A percentile compares a stretch with the other conserved stretches of the same genome.
phyloP scores from a whole-genome alignment of 768 basidiomycete species.

The Pleurotus cornucopiae region DNA sequence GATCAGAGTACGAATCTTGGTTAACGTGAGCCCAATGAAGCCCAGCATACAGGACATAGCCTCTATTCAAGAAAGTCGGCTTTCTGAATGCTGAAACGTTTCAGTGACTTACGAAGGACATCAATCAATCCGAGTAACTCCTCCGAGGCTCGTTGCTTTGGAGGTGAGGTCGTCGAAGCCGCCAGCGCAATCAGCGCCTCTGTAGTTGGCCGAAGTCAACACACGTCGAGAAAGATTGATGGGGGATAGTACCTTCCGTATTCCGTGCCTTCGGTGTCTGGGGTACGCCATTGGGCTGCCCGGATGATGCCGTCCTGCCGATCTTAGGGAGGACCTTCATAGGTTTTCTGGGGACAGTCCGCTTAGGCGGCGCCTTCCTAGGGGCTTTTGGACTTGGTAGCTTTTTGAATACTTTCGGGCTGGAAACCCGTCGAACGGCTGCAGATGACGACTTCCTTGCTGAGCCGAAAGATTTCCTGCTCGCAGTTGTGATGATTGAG shows the following conservation, averaged over 20 bases:
- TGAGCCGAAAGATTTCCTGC: neutral
- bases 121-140: slow-evolving; percentile 38
- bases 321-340: no score
- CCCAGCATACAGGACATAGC: slow-evolving; percentile 61
- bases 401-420: slow-evolving; percentile 19
- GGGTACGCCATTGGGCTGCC: no score
- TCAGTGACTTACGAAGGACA: slow-evolving; percentile 47
- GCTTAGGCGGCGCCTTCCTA: slow-evolving; percentile 15
- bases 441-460: slow-evolving; percentile 9
- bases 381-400: slow-evolving; percentile 14
- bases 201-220: no score
- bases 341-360: slow-evolving; percentile 13
- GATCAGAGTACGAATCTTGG: slow-evolving; percentile 65
- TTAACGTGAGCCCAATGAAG: slow-evolving; percentile 59
- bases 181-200: no score
- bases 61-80: slow-evolving; percentile 30
- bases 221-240: no score
- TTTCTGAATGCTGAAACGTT: neutral
- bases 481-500: slow-evolving; percentile 21
- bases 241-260: no score
- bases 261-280: neutral
- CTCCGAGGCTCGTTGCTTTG: slow-evolving; percentile 17
- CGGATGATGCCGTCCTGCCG: no score
- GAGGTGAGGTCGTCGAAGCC: no score
- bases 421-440: slow-evolving; percentile 22